Evolutionary conservation across 495 filamentous ascomycete species (phyloP).

Genomic region (Daldinia childiae): DNA sequence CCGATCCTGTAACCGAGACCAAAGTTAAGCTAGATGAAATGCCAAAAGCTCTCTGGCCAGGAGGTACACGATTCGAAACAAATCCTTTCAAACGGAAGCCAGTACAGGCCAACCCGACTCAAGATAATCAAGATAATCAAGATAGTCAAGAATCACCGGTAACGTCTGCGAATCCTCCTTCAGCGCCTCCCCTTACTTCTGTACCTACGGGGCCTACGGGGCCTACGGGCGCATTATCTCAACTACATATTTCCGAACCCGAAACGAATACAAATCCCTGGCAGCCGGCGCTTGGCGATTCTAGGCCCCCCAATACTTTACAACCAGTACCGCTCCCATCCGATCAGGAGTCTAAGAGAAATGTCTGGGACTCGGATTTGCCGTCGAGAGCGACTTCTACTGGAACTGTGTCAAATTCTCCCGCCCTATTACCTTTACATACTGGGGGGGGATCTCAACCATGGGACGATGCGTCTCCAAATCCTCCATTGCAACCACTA

Average conservation of each 20-base stretch:
- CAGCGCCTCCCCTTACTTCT: slow-evolving; percentile 23
- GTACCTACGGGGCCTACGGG: slow-evolving; percentile 41
- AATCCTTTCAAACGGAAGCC: slow-evolving; percentile 64
- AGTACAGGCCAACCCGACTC: slow-evolving; percentile 29
- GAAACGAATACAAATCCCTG: slow-evolving; percentile 59
- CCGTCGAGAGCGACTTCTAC: slow-evolving; percentile 47
- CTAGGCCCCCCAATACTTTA: slow-evolving; percentile 18
- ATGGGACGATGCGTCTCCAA: slow-evolving; percentile 26
- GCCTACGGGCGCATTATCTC: slow-evolving; percentile 47
- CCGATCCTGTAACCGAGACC: slow-evolving; percentile 27
- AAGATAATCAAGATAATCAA: slow-evolving; percentile 10
- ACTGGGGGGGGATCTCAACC: slow-evolving; percentile 36
- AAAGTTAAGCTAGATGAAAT: slow-evolving; percentile 39
- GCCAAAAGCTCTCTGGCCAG: slow-evolving; percentile 49
- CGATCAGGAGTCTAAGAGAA: slow-evolving; percentile 46
- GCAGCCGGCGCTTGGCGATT: slow-evolving; percentile 54
- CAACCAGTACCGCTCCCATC: slow-evolving; percentile 35
- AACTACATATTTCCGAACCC: slow-evolving; percentile 52
- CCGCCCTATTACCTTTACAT: slow-evolving; percentile 39
- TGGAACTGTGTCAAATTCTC: slow-evolving; percentile 37
- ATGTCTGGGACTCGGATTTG: slow-evolving; percentile 51
- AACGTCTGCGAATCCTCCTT: slow-evolving; percentile 20
- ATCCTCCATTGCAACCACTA: slow-evolving; percentile 13
- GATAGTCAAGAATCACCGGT: slow-evolving; percentile 1
- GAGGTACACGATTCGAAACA: slow-evolving; percentile 52